A percentile compares a stretch with the other conserved stretches of the same genome.
These are phyloP conservation scores for Groenewaldozyma sp. DNA, from an alignment of 1,139 yeast genomes.

Conservation along the genomic window DNA sequence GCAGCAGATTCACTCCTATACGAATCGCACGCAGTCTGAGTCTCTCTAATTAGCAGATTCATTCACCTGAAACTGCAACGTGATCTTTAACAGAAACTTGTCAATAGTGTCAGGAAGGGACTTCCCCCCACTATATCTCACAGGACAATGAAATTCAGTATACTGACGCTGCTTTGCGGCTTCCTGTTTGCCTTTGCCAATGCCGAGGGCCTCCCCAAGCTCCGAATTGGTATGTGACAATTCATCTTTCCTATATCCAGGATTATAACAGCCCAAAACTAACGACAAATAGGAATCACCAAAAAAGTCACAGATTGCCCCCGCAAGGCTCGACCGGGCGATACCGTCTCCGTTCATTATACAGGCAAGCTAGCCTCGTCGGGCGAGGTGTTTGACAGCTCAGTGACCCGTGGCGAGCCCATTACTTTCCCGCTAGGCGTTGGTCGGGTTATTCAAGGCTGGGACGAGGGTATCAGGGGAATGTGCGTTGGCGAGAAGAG, in stretches of 20 bases:
- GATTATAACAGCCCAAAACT: no score
- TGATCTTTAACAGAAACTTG: no score
- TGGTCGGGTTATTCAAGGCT: constrained; percentile 74
- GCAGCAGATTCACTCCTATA: no score
- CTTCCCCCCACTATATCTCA: no score
- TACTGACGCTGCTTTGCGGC: no score
- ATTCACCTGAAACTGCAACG: no score
- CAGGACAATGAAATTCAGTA: no score
- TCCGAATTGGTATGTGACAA: constrained; percentile 20
- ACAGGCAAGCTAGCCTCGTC: constrained; percentile 52
- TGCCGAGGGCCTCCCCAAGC: constrained; percentile 19
- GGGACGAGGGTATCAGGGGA: constrained; percentile 74
- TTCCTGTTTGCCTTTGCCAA: constrained; percentile 11
- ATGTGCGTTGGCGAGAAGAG: constrained; percentile 89
- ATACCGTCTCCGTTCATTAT: constrained; percentile 62
- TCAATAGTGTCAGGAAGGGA: no score
- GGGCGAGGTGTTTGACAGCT: constrained; percentile 70
- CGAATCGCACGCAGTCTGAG: no score
- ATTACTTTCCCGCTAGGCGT: constrained; percentile 59
- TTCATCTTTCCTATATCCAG: no score
- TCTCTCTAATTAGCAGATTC: no score
- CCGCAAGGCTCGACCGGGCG: constrained; percentile 52
- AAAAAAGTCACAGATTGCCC: constrained; percentile 45
- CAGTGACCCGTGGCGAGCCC: constrained; percentile 55
- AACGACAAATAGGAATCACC: constrained; percentile 39